Conservation (phyloP, 2,329 filamentous ascomycete genomes). For the Trematosphaeria pertusa region DNA sequence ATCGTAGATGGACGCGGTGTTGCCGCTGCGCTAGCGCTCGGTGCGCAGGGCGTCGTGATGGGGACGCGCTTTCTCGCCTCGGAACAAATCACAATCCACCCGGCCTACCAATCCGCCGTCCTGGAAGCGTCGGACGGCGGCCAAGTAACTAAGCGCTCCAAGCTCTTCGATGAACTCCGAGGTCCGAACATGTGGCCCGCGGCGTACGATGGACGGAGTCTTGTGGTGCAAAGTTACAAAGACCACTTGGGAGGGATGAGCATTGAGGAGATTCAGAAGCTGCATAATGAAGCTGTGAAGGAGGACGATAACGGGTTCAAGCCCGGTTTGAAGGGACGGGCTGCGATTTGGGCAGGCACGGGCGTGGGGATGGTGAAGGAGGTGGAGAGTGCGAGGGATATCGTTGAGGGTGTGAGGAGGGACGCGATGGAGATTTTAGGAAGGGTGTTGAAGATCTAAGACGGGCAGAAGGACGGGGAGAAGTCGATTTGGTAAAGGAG, state of each 20-base stretch:
- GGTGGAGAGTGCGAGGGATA: slow-evolving; percentile 58
- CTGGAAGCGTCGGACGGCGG: slow-evolving; percentile 58
- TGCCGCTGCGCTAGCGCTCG: slow-evolving; percentile 64
- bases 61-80: slow-evolving; percentile 70
- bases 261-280: slow-evolving; percentile 51
- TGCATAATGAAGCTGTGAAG: slow-evolving; percentile 56
- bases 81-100: slow-evolving; percentile 54
- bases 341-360: slow-evolving; percentile 64
- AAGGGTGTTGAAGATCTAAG: slow-evolving; percentile 16
- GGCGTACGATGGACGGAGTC: slow-evolving; percentile 63
- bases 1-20: slow-evolving; percentile 66
- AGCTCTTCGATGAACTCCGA: slow-evolving; percentile 60
- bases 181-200: slow-evolving; percentile 66
- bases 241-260: slow-evolving; percentile 49
- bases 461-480: neutral
- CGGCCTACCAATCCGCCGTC: slow-evolving; percentile 55
- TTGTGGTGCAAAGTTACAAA: slow-evolving; percentile 61
- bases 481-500: too few species aligned
- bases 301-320: slow-evolving; percentile 60
- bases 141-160: slow-evolving; percentile 56
- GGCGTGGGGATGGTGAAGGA: slow-evolving; percentile 65
- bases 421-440: slow-evolving; percentile 46
- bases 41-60: slow-evolving; percentile 63
- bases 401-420: slow-evolving; percentile 54
- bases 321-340: slow-evolving; percentile 58